Conservation (phyloP, 2,329 filamentous ascomycete genomes). For the Lomentospora prolificans region DNA sequence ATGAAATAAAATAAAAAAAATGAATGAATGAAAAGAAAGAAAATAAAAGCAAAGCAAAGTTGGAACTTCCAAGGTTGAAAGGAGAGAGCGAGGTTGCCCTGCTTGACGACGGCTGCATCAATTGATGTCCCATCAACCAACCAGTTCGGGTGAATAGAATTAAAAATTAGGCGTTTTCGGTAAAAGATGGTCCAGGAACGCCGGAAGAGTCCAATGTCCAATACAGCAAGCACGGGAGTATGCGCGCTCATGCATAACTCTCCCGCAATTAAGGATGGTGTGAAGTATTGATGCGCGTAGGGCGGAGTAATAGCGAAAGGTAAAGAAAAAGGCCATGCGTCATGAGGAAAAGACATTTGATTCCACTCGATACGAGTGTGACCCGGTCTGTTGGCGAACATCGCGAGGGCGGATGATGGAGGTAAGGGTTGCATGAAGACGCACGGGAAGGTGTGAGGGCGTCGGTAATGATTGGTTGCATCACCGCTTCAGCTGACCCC, state of each 20-base stretch:
- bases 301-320: background rate
- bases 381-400: background rate
- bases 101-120: background rate
- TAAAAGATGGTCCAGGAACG: background rate
- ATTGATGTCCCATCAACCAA: background rate
- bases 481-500: background rate
- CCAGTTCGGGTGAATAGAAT: background rate
- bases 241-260: background rate
- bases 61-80: background rate
- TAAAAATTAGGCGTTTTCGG: constrained; percentile 1
- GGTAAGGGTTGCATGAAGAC: background rate
- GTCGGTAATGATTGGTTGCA: background rate
- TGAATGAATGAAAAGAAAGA: background rate
- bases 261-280: background rate
- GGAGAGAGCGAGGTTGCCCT: background rate
- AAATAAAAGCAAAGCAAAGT: background rate
- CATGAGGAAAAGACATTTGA: background rate
- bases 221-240: background rate
- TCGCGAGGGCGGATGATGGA: background rate
- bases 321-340: background rate
- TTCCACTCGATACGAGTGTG: background rate
- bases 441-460: background rate
- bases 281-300: background rate
- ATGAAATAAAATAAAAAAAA: background rate
- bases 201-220: background rate